Evolutionary conservation across 208 protist genomes (phyloP).

Genomic region (Leishmania major): DNA sequence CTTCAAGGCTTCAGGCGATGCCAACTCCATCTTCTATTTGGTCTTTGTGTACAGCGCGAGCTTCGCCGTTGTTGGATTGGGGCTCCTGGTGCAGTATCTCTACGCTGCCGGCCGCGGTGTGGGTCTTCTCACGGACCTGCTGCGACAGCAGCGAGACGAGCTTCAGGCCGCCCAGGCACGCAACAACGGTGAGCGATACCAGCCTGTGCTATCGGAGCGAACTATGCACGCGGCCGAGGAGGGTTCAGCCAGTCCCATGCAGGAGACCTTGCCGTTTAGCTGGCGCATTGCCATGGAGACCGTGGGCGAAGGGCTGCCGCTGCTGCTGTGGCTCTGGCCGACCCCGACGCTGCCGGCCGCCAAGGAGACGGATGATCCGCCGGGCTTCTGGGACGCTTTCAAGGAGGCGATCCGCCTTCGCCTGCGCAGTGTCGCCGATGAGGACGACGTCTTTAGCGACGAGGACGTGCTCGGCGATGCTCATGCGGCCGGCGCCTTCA

Average conservation of each 20-base stretch:
- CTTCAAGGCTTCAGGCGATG: conserved; percentile 18
- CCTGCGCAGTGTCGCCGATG: conserved; percentile 46
- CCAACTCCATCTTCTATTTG: conserved; percentile 32
- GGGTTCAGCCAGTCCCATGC: conserved; percentile 18
- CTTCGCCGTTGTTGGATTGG: conserved; percentile 1
- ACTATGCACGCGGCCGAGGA: background rate
- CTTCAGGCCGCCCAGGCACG: background rate
- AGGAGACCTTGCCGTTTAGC: conserved; percentile 18
- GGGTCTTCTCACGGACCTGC: conserved; percentile 26
- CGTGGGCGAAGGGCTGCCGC: conserved; percentile 29
- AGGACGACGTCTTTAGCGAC: conserved; percentile 35
- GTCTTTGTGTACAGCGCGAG: conserved; percentile 29
- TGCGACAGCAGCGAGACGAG: conserved; percentile 18
- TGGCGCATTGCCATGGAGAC: conserved; percentile 25
- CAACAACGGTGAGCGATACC: conserved; percentile 31
- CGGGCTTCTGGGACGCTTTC: conserved; percentile 45
- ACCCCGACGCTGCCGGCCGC: conserved; percentile 30
- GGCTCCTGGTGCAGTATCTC: conserved; percentile 22
- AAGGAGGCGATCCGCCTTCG: conserved; percentile 41
- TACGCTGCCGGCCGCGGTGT: conserved; percentile 22
- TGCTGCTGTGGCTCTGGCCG: conserved; percentile 37
- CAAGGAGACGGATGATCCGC: conserved; percentile 37
- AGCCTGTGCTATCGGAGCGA: conserved; percentile 24
- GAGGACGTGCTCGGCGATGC: conserved; percentile 14
- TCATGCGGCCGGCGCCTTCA: background rate